phyloP scores from a whole-genome alignment of 2,329 filamentous ascomycete genomes.

The Aspergillus chevalieri region DNA sequence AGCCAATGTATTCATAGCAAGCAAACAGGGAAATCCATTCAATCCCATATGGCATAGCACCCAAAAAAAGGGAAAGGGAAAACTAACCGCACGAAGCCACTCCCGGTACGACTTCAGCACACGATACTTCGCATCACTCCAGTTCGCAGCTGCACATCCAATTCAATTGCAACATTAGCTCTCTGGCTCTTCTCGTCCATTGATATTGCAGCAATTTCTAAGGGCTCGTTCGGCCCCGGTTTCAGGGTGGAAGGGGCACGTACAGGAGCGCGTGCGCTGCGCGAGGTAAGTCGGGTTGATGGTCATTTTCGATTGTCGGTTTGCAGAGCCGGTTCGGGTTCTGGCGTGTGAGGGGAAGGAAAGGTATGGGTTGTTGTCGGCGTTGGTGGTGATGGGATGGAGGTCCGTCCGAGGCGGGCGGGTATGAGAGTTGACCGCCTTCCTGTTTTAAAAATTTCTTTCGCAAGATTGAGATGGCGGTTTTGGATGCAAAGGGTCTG shows the following conservation, averaged over 20 bases:
- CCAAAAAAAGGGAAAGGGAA: neutral
- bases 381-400: constrained; percentile 18
- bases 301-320: constrained; percentile 55
- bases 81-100: constrained; percentile 91
- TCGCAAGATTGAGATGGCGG: constrained; percentile 11
- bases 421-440: constrained; percentile 24
- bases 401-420: constrained; percentile 3
- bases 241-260: constrained; percentile 28
- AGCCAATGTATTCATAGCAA: constrained; percentile 1
- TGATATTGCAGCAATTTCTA: constrained; percentile 17
- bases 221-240: constrained; percentile 7
- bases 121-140: constrained; percentile 78
- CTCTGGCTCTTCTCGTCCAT: constrained; percentile 9
- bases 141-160: constrained; percentile 65
- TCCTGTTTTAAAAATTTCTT: constrained; percentile 32
- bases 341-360: constrained; percentile 10
- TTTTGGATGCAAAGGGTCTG: neutral
- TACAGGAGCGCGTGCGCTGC: constrained; percentile 71
- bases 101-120: constrained; percentile 86
- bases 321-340: constrained; percentile 7
- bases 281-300: constrained; percentile 92
- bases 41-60: neutral
- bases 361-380: constrained; percentile 8
- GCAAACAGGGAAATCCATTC: neutral
- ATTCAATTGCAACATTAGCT: constrained; percentile 19